Percentiles rank a stretch among this genome's conserved stretches.
Evolutionary conservation across 108 stramenopile species (phyloP).

Genomic region (Cylindrotheca fusiformis): DNA sequence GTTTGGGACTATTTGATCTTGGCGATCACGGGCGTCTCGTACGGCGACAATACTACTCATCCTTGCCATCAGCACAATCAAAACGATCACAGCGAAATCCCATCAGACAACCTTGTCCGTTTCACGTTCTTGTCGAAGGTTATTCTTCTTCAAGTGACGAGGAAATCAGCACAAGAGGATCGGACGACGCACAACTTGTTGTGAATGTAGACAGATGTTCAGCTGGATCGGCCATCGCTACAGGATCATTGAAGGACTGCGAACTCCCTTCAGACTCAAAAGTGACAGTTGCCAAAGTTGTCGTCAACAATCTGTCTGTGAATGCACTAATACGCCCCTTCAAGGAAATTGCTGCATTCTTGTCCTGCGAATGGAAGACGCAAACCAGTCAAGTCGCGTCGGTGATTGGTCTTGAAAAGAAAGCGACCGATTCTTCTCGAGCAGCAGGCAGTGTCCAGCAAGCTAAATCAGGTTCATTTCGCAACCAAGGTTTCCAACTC

Average conservation of each 20-base stretch:
- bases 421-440: not conserved
- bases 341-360: constrained; percentile 43
- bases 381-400: not conserved
- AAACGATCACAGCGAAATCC: constrained; percentile 16
- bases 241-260: constrained; percentile 9
- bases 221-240: constrained; percentile 15
- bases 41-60: constrained; percentile 32
- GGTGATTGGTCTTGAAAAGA: too few relatives aligned
- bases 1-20: constrained; percentile 53
- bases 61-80: not conserved
- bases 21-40: constrained; percentile 52
- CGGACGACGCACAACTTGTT: constrained; percentile 35
- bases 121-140: constrained; percentile 52
- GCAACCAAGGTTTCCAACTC: constrained; percentile 42
- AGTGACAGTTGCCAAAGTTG: constrained; percentile 35
- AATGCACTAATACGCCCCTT: constrained; percentile 49
- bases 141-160: constrained; percentile 10
- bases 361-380: constrained; percentile 34
- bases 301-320: constrained; percentile 50
- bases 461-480: too few relatives aligned
- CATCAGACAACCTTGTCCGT: constrained; percentile 41
- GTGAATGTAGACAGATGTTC: constrained; percentile 35
- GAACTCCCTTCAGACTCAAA: constrained; percentile 16
- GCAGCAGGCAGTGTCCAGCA: not conserved
- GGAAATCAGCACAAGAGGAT: constrained; percentile 2